Evolutionary conservation across 257 asterid genomes (phyloP), one percentile per base, ranked within the genome.

Genomic region (Jacaranda mimosifolia): DNA sequence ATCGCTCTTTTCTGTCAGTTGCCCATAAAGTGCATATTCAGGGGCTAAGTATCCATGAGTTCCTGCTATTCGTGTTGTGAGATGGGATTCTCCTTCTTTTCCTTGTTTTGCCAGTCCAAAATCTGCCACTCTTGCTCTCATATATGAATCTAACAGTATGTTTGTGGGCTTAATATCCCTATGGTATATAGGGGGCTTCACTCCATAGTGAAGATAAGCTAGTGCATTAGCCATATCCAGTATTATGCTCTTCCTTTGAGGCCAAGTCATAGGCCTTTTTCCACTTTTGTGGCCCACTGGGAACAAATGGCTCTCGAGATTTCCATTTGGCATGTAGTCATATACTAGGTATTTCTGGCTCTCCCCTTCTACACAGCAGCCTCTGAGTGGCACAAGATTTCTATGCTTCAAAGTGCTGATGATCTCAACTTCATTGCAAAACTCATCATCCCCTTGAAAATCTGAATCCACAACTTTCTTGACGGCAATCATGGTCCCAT

Each of bases 21-120:
- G 90, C 53, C 96, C 93, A 9, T 90, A 90, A 8, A 90, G 78
- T 1, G 92, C 93, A 7, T 88, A 90, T 55, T 90, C 96, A 0
- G 93, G 93, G 18, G 96, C 91, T 80, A 90, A 79, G 72, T 90
- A 90, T 0, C 93, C 96, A 0, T 83, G 88, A 5, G 93, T 90
- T 4, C 96, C 96, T 0, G 82, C 93, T 3, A 87, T 85, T 17
- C 83, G 80, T 2, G 91, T 87, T 3, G 87, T 80, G 48, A 83
- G 65, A 70, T 84, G 75, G 36, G 91, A 71, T 36, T 73, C 85
- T 3, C 81, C 82, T 69, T 83, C 89, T 13, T 19, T 77, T 9
- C 78, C 81, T 65, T 77, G 89, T 60, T 42, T 87, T 3, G 88
- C 96, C 0, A 90, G 80, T 35, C 93, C 93, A 4, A 90, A 90